These are phyloP conservation scores for Phytophthora citrophthora DNA, from an alignment of 352 stramenopile species.

Conservation along the genomic window DNA sequence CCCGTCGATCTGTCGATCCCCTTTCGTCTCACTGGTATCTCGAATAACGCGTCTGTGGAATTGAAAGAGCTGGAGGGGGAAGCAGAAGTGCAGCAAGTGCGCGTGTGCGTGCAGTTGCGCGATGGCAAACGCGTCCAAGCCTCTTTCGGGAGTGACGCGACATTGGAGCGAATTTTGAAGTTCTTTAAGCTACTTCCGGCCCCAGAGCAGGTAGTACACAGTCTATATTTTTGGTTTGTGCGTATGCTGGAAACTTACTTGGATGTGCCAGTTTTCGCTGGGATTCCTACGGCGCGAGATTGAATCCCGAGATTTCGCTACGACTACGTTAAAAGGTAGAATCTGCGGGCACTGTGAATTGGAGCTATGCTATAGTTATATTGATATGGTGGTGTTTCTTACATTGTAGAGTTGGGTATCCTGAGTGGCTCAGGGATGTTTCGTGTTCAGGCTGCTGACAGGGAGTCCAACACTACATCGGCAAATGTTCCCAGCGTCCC, in stretches of 20 bases:
- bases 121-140: slow-evolving; percentile 83
- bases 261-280: slow-evolving; percentile 63
- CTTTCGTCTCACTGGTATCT: slow-evolving; percentile 86
- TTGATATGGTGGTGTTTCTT: slow-evolving; percentile 5
- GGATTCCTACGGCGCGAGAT: slow-evolving; percentile 85
- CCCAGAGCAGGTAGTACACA: slow-evolving; percentile 51
- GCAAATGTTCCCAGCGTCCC: slow-evolving; percentile 1
- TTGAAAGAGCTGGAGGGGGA: slow-evolving; percentile 45
- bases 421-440: slow-evolving; percentile 88
- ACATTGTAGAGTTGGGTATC: slow-evolving; percentile 70
- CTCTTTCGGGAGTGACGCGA: slow-evolving; percentile 59
- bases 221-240: too few relatives aligned
- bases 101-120: slow-evolving; percentile 79
- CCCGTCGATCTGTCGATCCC: slow-evolving; percentile 81
- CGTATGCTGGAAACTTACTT: slow-evolving; percentile 4
- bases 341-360: not conserved
- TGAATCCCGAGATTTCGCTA: slow-evolving; percentile 46
- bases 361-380: not conserved
- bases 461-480: not conserved
- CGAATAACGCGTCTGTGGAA: slow-evolving; percentile 83
- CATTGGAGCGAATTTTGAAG: slow-evolving; percentile 63
- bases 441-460: slow-evolving; percentile 52
- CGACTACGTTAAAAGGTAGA: slow-evolving; percentile 73
- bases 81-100: slow-evolving; percentile 58
- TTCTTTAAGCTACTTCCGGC: slow-evolving; percentile 61